Evolutionary conservation across 2,329 filamentous ascomycete species (phyloP).

Genomic region (Colletotrichum horii): DNA sequence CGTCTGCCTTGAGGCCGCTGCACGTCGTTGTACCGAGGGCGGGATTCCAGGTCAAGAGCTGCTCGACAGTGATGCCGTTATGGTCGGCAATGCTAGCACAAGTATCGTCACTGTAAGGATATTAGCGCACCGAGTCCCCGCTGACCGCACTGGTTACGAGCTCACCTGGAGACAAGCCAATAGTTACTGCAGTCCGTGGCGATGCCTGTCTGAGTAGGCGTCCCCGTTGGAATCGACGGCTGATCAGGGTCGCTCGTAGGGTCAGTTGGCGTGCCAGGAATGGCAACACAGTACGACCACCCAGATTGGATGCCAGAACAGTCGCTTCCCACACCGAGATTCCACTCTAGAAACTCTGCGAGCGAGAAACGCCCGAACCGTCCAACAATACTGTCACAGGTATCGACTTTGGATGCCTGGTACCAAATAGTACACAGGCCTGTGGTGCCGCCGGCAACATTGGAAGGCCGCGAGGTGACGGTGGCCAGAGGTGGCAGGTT

Average conservation of each 20-base stretch:
- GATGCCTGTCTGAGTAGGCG: neutral
- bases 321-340: neutral
- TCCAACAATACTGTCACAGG: neutral
- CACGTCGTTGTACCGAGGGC: neutral
- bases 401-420: neutral
- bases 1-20: neutral
- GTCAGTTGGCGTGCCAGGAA: neutral
- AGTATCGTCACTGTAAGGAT: neutral
- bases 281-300: neutral
- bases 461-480: neutral
- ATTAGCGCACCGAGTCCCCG: neutral
- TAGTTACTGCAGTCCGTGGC: neutral
- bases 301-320: neutral
- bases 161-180: neutral
- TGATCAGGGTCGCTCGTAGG: neutral
- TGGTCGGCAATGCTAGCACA: neutral
- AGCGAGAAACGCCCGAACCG: neutral
- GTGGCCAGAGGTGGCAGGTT: neutral
- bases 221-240: neutral
- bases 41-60: neutral
- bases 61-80: neutral
- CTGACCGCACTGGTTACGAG: neutral
- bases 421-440: neutral
- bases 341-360: neutral
- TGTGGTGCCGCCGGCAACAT: neutral